These are phyloP conservation scores for Coemansia sp. DNA, from an alignment of 192 early-diverging fungal genomes.

Conservation along the genomic window DNA sequence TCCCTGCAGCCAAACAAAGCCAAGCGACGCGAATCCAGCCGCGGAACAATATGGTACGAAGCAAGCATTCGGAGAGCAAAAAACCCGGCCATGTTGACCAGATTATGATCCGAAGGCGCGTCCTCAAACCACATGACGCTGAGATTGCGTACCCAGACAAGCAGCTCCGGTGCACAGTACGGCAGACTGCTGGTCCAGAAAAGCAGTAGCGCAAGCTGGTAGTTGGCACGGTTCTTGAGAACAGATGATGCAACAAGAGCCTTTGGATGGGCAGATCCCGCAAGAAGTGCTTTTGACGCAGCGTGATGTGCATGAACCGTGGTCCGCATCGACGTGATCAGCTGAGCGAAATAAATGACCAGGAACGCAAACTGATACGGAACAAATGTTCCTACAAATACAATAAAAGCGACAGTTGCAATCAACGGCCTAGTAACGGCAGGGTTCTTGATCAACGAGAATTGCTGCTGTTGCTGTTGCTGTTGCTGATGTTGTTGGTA, in stretches of 20 bases:
- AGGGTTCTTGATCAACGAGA: not conserved
- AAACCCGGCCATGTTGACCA: slow-evolving; percentile 37
- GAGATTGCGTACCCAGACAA: slow-evolving; percentile 80
- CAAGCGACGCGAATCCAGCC: slow-evolving; percentile 7
- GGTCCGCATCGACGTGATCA: slow-evolving; percentile 55
- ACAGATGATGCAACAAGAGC: not conserved
- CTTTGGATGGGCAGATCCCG: not conserved
- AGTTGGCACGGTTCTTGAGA: slow-evolving; percentile 56
- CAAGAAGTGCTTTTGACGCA: slow-evolving; percentile 5
- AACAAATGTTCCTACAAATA: slow-evolving; percentile 61
- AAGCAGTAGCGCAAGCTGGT: slow-evolving; percentile 67
- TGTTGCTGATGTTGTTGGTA: not conserved
- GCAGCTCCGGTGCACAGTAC: slow-evolving; percentile 70
- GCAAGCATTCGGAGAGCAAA: slow-evolving; percentile 42
- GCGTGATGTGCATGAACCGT: slow-evolving; percentile 33
- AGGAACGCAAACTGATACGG: slow-evolving; percentile 81
- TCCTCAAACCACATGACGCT: slow-evolving; percentile 80
- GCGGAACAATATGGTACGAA: slow-evolving; percentile 27
- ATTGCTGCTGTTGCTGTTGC: not conserved
- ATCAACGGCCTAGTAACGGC: slow-evolving; percentile 14
- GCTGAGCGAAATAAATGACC: slow-evolving; percentile 60
- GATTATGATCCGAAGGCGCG: slow-evolving; percentile 72
- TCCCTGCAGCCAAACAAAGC: not conserved
- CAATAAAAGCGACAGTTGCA: slow-evolving; percentile 47
- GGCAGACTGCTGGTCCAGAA: slow-evolving; percentile 71